phyloP scores from a whole-genome alignment of 805 yeast genomes.

The Brettanomyces custersianus region DNA sequence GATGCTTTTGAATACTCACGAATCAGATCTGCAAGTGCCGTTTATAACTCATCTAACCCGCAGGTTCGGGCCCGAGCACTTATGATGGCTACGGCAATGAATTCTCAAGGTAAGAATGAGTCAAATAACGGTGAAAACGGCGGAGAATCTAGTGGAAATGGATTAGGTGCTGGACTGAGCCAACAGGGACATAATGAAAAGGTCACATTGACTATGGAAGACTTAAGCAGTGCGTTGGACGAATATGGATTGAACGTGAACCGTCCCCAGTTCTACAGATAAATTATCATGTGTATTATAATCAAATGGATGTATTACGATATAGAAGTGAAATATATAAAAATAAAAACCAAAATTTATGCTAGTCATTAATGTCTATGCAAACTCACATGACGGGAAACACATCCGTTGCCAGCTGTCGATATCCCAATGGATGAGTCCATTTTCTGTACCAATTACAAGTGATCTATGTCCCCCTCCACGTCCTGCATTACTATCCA shows the following conservation, averaged over 20 bases:
- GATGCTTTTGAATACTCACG: slow-evolving; percentile 95
- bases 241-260: slow-evolving; percentile 78
- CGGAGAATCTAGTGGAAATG: slow-evolving; percentile 14
- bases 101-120: slow-evolving; percentile 18
- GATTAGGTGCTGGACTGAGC: slow-evolving; percentile 11
- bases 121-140: slow-evolving; percentile 12
- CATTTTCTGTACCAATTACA: slow-evolving; percentile 57
- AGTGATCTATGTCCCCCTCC: slow-evolving; percentile 31
- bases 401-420: slow-evolving; percentile 57
- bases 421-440: slow-evolving; percentile 61
- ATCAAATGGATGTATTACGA: no score
- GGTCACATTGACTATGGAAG: slow-evolving; percentile 86
- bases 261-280: slow-evolving; percentile 92
- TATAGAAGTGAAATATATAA: no score
- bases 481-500: slow-evolving; percentile 33
- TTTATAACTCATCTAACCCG: slow-evolving; percentile 78
- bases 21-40: slow-evolving; percentile 80
- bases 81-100: slow-evolving; percentile 44
- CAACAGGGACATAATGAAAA: slow-evolving; percentile 31
- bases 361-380: slow-evolving; percentile 16
- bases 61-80: slow-evolving; percentile 77
- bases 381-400: slow-evolving; percentile 44
- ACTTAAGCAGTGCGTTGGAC: slow-evolving; percentile 81
- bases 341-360: neutral
- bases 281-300: no score